Evolutionary conservation across 352 stramenopile genomes (phyloP).

Genomic region (Blastocystis sp.): DNA sequence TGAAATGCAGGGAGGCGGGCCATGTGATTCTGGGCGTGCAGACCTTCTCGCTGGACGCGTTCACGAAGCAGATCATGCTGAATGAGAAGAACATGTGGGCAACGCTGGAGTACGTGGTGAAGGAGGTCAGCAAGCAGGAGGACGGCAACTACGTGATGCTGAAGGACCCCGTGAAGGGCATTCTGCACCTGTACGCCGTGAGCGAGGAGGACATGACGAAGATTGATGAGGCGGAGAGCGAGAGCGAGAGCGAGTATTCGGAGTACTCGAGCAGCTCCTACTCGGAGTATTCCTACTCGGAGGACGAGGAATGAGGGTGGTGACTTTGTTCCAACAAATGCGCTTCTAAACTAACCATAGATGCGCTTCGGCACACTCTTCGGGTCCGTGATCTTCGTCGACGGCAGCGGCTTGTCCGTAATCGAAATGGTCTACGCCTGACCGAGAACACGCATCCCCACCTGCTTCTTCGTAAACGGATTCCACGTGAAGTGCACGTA

Average conservation of each 20-base stretch:
- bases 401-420: conserved; percentile 9
- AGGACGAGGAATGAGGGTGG: background rate
- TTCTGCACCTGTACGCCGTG: conserved; percentile 92
- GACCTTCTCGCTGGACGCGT: conserved; percentile 88
- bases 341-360: conserved; percentile 1
- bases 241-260: background rate
- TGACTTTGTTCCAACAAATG: conserved; percentile 3
- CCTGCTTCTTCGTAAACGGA: conserved; percentile 51
- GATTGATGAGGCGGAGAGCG: conserved; percentile 76
- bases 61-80: conserved; percentile 92
- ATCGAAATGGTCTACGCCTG: background rate
- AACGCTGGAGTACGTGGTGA: conserved; percentile 86
- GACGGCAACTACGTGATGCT: conserved; percentile 97
- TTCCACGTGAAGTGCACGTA: conserved; percentile 65
- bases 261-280: conserved; percentile 5
- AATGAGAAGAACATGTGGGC: conserved; percentile 97
- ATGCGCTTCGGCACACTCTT: conserved; percentile 10
- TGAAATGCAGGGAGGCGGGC: conserved; percentile 16
- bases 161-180: conserved; percentile 93
- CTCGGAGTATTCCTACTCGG: background rate
- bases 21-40: conserved; percentile 61
- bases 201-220: conserved; percentile 83
- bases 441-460: no score
- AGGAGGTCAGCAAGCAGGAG: conserved; percentile 87
- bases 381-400: conserved; percentile 12